A percentile compares a stretch with the other conserved stretches of the same genome.
Conservation (phyloP, 2,329 filamentous ascomycete species). For the Fusarium stilboides region DNA sequence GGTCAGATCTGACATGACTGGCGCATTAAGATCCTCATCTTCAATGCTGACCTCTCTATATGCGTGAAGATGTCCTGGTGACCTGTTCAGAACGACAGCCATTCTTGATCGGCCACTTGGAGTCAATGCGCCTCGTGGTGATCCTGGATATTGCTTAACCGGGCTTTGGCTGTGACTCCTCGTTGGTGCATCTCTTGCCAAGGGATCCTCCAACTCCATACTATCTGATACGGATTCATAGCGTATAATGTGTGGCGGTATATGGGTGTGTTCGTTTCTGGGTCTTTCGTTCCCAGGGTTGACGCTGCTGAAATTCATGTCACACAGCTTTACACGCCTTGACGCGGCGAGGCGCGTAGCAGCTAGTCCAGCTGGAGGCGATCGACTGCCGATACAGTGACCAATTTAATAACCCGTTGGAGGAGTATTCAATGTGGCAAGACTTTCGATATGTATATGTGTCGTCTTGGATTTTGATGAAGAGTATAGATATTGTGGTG, state of each 20-base stretch:
- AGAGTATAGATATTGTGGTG: not conserved
- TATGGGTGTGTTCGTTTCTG: not conserved
- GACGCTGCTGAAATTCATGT: conserved; percentile 26
- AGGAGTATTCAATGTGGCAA: rapidly evolving
- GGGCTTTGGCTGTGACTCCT: conserved; percentile 28
- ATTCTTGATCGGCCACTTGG: conserved; percentile 26
- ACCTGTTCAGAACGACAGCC: conserved; percentile 40
- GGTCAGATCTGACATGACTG: conserved; percentile 44
- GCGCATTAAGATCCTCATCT: conserved; percentile 19
- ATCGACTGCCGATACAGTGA: not conserved
- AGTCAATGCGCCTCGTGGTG: conserved; percentile 3
- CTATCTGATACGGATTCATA: conserved; percentile 21
- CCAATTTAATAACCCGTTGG: not conserved
- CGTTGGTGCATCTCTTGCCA: conserved; percentile 24
- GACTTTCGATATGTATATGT: not conserved
- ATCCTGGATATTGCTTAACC: conserved; percentile 12
- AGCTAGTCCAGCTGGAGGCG: not conserved
- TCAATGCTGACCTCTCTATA: conserved; percentile 15
- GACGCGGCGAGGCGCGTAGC: conserved; percentile 15
- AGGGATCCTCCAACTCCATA: conserved; percentile 43
- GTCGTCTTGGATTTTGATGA: not conserved
- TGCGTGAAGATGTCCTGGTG: conserved; percentile 21
- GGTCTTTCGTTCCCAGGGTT: not conserved
- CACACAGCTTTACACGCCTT: conserved; percentile 2
- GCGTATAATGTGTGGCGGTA: conserved; percentile 9